Evolutionary conservation across 2,329 filamentous ascomycete species (phyloP).

Genomic region (Pestalotiopsis sp.): DNA sequence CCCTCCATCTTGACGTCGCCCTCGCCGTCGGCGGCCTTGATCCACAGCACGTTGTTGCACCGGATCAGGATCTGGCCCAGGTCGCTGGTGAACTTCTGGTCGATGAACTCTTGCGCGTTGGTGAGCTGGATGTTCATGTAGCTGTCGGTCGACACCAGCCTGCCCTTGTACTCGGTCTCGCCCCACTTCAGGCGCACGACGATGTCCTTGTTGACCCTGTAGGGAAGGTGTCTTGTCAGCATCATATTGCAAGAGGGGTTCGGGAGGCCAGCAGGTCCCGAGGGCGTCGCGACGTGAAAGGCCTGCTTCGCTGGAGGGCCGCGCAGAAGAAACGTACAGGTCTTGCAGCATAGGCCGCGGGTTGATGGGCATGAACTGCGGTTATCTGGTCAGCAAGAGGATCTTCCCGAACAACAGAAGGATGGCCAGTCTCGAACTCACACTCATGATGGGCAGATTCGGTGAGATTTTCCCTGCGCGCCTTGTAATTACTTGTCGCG

Average conservation of each 20-base stretch:
- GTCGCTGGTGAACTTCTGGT: constrained; percentile 79
- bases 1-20: constrained; percentile 61
- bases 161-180: constrained; percentile 94
- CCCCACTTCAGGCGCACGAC: constrained; percentile 96
- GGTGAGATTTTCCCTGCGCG: neutral
- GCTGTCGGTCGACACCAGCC: constrained; percentile 87
- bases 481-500: neutral
- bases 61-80: constrained; percentile 91
- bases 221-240: constrained; percentile 6
- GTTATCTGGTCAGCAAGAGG: neutral
- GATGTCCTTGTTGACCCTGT: constrained; percentile 84
- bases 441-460: constrained; percentile 34
- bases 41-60: constrained; percentile 99
- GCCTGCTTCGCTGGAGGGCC: neutral
- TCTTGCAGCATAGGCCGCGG: constrained; percentile 94
- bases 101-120: constrained; percentile 88
- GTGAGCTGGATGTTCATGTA: constrained; percentile 99
- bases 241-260: neutral
- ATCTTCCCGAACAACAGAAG: neutral
- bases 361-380: constrained; percentile 87
- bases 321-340: constrained; percentile 59
- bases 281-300: too few species aligned
- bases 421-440: constrained; percentile 17
- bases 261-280: neutral
- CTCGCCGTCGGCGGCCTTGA: constrained; percentile 59